A percentile compares a stretch with the other conserved stretches of the same genome.
These are phyloP conservation scores for Fusarium abutilonis DNA, from an alignment of 2,329 filamentous ascomycete genomes.

Conservation along the genomic window DNA sequence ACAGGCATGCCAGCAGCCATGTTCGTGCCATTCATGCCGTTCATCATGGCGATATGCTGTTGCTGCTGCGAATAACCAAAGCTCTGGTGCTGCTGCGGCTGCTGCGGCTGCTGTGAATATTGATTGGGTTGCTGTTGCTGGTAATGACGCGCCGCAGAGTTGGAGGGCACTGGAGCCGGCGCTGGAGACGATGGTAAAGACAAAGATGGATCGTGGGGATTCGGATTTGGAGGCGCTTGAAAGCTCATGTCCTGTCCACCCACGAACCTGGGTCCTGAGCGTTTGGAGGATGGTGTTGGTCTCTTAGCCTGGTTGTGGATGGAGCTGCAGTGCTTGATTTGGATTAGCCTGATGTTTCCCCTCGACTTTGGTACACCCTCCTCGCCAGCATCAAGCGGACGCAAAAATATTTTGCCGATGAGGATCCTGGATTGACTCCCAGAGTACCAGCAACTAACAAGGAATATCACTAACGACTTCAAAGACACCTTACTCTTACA, in stretches of 20 bases:
- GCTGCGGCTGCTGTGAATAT: constrained; percentile 24
- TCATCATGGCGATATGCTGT: constrained; percentile 52
- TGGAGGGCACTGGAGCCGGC: constrained; percentile 27
- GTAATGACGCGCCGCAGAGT: constrained; percentile 44
- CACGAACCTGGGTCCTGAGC: constrained; percentile 38
- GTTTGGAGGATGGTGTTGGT: constrained; percentile 38
- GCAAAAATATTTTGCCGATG: constrained; percentile 36
- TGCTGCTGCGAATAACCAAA: constrained; percentile 40
- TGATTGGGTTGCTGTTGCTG: constrained; percentile 37
- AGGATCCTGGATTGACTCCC: not conserved
- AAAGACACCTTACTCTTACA: not conserved
- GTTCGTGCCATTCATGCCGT: constrained; percentile 61
- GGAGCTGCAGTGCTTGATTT: constrained; percentile 41
- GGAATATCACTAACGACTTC: not conserved
- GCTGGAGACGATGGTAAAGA: constrained; percentile 33
- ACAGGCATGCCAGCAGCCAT: constrained; percentile 60
- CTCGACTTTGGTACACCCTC: constrained; percentile 28
- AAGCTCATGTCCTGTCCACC: constrained; percentile 49
- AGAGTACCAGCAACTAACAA: not conserved
- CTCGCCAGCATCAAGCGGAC: constrained; percentile 8
- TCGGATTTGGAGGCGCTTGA: constrained; percentile 44
- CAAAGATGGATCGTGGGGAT: constrained; percentile 41
- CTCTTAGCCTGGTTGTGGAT: constrained; percentile 35
- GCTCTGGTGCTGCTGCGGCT: constrained; percentile 40
- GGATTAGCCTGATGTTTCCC: constrained; percentile 38